Percentiles rank a stretch among this genome's conserved stretches.
Evolutionary conservation across 2,329 filamentous ascomycete genomes (phyloP).

Genomic region (Beauveria sp.): DNA sequence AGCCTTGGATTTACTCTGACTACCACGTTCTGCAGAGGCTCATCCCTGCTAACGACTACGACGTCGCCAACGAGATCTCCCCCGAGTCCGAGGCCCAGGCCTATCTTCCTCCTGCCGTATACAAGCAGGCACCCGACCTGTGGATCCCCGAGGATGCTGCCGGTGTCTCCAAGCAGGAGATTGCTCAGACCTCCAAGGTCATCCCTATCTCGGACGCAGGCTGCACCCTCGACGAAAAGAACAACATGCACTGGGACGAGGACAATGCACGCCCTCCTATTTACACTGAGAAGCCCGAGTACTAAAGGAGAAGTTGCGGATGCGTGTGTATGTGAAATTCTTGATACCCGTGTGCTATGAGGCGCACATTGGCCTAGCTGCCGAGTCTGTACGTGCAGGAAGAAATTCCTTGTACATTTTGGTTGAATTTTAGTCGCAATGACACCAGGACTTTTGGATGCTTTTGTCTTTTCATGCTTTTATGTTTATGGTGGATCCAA

Average conservation of each 20-base stretch:
- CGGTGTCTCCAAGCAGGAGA: constrained; percentile 64
- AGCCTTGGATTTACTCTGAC: constrained; percentile 68
- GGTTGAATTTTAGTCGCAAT: neutral
- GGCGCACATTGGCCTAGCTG: neutral
- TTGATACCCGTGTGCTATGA: constrained; percentile 10
- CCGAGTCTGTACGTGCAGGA: neutral
- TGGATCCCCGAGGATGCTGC: constrained; percentile 70
- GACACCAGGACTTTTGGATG: neutral
- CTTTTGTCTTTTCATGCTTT: neutral
- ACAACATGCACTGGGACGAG: constrained; percentile 34
- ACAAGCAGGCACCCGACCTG: constrained; percentile 50
- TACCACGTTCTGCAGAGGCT: constrained; percentile 64
- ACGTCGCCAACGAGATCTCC: constrained; percentile 49
- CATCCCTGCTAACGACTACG: constrained; percentile 49
- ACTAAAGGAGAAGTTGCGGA: constrained; percentile 21
- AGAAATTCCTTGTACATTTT: neutral
- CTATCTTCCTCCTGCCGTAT: constrained; percentile 66
- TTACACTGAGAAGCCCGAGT: constrained; percentile 37
- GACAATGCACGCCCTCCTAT: constrained; percentile 35
- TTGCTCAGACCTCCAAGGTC: constrained; percentile 56
- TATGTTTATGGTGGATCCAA: neutral
- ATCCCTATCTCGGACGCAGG: constrained; percentile 68
- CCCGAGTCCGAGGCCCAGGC: constrained; percentile 56
- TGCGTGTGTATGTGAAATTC: neutral
- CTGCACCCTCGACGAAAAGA: constrained; percentile 60